Evolutionary conservation across 768 basidiomycete genomes (phyloP), one percentile per base, ranked within the genome.

Genomic region (Astraeus odoratus): DNA sequence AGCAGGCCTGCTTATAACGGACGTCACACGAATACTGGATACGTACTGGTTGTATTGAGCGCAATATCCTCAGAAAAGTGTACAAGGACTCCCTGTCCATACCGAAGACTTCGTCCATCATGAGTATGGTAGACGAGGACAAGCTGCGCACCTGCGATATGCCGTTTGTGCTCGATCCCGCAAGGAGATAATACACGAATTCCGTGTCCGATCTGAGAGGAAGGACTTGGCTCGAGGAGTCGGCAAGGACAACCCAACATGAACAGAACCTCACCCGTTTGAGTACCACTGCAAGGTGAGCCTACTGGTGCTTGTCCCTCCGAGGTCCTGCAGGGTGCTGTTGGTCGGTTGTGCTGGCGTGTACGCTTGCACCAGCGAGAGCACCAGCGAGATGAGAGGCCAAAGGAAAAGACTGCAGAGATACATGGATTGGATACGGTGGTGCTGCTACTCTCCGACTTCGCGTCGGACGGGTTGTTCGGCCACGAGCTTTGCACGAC

Each of bases 21-120:
- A 22, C 15, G 42, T n/a, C 26, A 19, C 40, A 16, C 20, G 22
- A n/a, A 45, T 39, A 34, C 13, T 15, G 31, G 72, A 71, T 68
- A 40, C 78, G 52, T 65, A 67, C 79, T 75, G 34, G 71, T 75
- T 24, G 65, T 59, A 46, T 72, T 69, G 22, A 64, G 67, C 9
- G 72, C 68, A 43, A 64, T 66, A 22, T 72, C 69, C 57, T 92
- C 92, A 0, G 81, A 76, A 55, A 95, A 94, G 60, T 88, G 88
- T 24, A 94, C 80, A 30, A 96, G 62, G 12, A 81, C 85, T 16
- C 92, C 93, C 83, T 89, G 51, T 9, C 16, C 25, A 16, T 15
- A 22, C 15, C 5, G 8, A 16, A 37, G 24, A 6, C 23, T 23
- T 35, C 34, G 35, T n/a, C 12, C 26, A 8, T 29, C 20, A 29